Evolutionary conservation across 805 yeast species (phyloP), one percentile per base, ranked within the genome.

Genomic region (Tetrapisispora fleetii): DNA sequence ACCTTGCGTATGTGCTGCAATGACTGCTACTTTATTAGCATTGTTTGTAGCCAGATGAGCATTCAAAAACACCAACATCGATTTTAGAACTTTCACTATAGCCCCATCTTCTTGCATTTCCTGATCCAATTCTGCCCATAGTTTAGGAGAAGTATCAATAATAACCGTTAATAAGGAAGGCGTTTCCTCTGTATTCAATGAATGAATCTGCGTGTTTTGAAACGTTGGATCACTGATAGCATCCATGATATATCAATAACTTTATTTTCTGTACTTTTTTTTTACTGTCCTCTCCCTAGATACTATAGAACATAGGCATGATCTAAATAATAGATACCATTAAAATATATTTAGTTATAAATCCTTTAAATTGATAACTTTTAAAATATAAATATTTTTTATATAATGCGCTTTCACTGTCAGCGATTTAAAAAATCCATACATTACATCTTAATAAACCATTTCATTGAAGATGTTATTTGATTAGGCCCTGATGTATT

Each of bases 41-140:
- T 85, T 85, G 64, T 86, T 86, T 45, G 87, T 72, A 0, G 98
- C 82, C 43, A 93, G 63, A 64, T 93, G 99, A 1, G 95, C 89
- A 64, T 93, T 93, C 46, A 90, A 64, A 58, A 84, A 81, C 22
- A 93, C 88, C 32, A 88, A 65, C 9, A 90, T 59, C 2, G 90
- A 71, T 52, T 83, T 76, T 7, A 84, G 64, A 8, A 83, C 79
- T 40, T 80, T 79, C 13, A 43, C 28, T 21, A 87, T 64, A 40
- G 79, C 59, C n/a, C 75, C 59, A 42, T 67, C 45, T 36, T 32
- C 37, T 2, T 38, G 32, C 40, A 38, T 35, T 46, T 62, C 57
- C 51, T 59, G 36, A 56, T 60, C 53, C 53, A 58, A 64, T 50
- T 70, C 71, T 41, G 74, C 59, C 75, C 68, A 69, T 47, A 62